Evolutionary conservation across 208 protist species (phyloP).

Genomic region (Leishmania major): DNA sequence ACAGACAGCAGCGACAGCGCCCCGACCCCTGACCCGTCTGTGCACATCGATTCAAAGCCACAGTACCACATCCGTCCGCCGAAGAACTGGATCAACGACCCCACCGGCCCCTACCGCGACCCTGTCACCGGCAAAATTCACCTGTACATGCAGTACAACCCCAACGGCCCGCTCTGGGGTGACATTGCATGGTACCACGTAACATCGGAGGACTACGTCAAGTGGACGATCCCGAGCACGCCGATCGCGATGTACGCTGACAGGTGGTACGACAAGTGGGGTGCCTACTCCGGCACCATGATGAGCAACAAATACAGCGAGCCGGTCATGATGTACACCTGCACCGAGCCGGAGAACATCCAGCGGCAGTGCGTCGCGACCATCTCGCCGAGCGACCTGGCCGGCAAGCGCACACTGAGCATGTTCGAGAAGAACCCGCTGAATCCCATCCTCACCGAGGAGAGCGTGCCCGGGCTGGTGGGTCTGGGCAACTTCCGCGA

Average conservation of each 20-base stretch:
- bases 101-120: slow-evolving; percentile 66
- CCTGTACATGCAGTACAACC: slow-evolving; percentile 77
- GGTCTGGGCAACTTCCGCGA: slow-evolving; percentile 51
- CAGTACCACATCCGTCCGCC: slow-evolving; percentile 57
- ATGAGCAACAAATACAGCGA: slow-evolving; percentile 40
- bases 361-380: slow-evolving; percentile 59
- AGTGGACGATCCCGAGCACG: slow-evolving; percentile 36
- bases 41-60: slow-evolving; percentile 26
- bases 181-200: slow-evolving; percentile 70
- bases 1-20: slow-evolving; percentile 16
- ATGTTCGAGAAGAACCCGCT: slow-evolving; percentile 33
- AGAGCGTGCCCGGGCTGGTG: slow-evolving; percentile 39
- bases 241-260: slow-evolving; percentile 38
- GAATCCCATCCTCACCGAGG: slow-evolving; percentile 46
- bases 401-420: slow-evolving; percentile 31
- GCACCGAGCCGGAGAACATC: slow-evolving; percentile 40
- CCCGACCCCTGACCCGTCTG: slow-evolving; percentile 1
- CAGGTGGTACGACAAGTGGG: slow-evolving; percentile 52
- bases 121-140: slow-evolving; percentile 55
- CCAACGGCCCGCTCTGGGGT: slow-evolving; percentile 52
- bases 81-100: slow-evolving; percentile 66
- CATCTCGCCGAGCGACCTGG: slow-evolving; percentile 24
- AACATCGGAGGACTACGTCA: slow-evolving; percentile 61
- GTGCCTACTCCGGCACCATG: slow-evolving; percentile 56
- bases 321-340: slow-evolving; percentile 55